phyloP scores from a whole-genome alignment of 2,329 filamentous ascomycete species.

The Plenodomus biglobosus region DNA sequence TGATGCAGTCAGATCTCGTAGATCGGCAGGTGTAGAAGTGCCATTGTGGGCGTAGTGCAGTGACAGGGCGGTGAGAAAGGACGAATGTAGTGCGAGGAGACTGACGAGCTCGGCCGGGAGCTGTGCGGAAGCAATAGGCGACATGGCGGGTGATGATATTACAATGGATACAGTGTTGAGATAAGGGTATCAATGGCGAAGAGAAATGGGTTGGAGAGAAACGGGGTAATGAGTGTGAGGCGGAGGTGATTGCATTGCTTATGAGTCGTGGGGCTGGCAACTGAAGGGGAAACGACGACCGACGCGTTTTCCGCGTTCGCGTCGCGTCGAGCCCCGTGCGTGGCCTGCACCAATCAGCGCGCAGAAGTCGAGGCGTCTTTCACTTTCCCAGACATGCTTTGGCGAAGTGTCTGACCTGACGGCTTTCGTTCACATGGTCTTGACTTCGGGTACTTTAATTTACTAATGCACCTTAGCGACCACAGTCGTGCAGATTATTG shows the following conservation, averaged over 20 bases:
- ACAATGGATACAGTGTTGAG: constrained; percentile 23
- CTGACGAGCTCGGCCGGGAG: constrained; percentile 49
- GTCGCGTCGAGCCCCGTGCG: constrained; percentile 31
- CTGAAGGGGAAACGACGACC: constrained; percentile 24
- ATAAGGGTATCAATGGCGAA: constrained; percentile 22
- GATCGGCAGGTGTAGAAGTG: constrained; percentile 48
- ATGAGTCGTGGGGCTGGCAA: constrained; percentile 32
- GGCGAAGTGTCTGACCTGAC: too few relatives aligned
- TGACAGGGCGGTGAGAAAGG: constrained; percentile 53
- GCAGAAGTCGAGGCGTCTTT: neutral
- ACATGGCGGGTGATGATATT: constrained; percentile 29
- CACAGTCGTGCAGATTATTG: too few relatives aligned
- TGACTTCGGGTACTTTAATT: too few relatives aligned
- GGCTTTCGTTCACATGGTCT: too few relatives aligned
- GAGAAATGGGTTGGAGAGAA: constrained; percentile 10
- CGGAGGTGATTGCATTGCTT: constrained; percentile 24
- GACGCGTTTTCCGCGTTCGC: constrained; percentile 27
- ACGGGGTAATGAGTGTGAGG: constrained; percentile 11
- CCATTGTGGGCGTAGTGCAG: constrained; percentile 55
- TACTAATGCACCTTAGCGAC: too few relatives aligned
- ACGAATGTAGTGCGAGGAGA: constrained; percentile 49
- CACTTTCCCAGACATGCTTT: neutral
- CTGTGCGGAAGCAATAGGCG: constrained; percentile 31
- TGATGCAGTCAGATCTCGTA: constrained; percentile 44
- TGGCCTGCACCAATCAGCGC: constrained; percentile 8